Evolutionary conservation across 306 rosid species (phyloP), one percentile per base, ranked within the genome.

Genomic region (Sicyos edulis): DNA sequence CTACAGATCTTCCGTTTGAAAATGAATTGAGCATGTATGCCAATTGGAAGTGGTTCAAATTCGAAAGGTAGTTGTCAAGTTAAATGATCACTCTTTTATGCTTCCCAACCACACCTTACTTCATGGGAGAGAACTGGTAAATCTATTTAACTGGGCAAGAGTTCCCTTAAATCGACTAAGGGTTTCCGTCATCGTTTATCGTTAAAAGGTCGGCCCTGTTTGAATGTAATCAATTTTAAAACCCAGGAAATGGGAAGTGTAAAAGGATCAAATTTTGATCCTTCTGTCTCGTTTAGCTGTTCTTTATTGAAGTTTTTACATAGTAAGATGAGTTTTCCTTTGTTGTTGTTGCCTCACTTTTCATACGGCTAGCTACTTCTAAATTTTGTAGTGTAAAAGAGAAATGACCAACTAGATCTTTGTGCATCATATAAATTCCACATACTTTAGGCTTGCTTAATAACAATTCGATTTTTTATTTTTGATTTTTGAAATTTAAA

Each of bases 11-110:
- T 40, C 83, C 80, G 22, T 91, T 90, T 44, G 91, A 87, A 37
- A 86, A 91, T 42, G 96, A 86, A 79, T 73, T 62, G 24, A 84
- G 49, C 60, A 79, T 87, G 79, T 91, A 88, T 76, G 95, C 97
- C 6, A 93, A 91, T 71, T 93, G 96, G 99, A 80, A 81, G 60
- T 91, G 96, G 97, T 93, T 91, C 79, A 87, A 86, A 77, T 91
- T 88, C 70, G 97, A 93, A 77, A 87, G 73, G 66, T 67, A 67
- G 72, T 37, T n/a, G 51, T 22, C 11, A 3, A 20, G 54, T 47
- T 47, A 13, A 22, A 49, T 14, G 17, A 26, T 26, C 29, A 20
- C 6, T 44, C 32, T 66, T 66, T 45, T 10, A 13, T 42, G 71
- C 71, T 66, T 66, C 71, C 54, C 54, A 66, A 6, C 29, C 54